Evolutionary conservation across 306 rosid species (phyloP), one percentile per base, ranked within the genome.

Genomic region (Boehmeria nivea): DNA sequence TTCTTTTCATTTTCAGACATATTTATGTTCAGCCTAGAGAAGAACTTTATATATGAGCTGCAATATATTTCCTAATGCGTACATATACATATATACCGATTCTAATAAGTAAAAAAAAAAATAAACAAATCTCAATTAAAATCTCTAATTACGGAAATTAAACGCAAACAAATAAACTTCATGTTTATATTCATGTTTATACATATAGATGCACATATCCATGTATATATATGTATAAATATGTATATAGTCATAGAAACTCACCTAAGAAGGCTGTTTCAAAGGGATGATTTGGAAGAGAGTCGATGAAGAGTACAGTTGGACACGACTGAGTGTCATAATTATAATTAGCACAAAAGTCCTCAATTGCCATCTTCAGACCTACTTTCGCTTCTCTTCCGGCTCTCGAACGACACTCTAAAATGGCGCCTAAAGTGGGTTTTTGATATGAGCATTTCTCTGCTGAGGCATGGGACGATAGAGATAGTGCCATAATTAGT

Each of bases 371-470:
- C 48, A 59, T 60, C 27, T 51, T 19, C 20, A 68, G 57, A 0
- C 55, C 73, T 6, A 68, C 43, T 17, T 20, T 43, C 31, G 42
- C 43, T 43, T 59, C 21, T 34, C 48, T 43, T 11, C 73, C 73
- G 14, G 34, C 33, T 51, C 21, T 51, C 19, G 56, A 40, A 8
- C 36, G 8, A 9, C 11, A 1, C 8, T 51, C 61, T 28, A 68
- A 14, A 51, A 59, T 54, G 25, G 55, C 67, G 5, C 67, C 50
- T 8, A 66, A 24, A 24, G 34, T 8, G 34, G 34, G 34, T 28
- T 28, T 40, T 40, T 9, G 44, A 40, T 40, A 6, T 6, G 6
- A 6, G 6, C 7, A 26, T 1, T 31, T n/a, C 6, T 28, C 42
- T 52, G 21, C 42, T 52, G 21, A 4, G 11, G 40, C 39, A 26